Evolutionary conservation across 257 asterid genomes (phyloP), one percentile per base, ranked within the genome.

Genomic region (Mentha longifolia): DNA sequence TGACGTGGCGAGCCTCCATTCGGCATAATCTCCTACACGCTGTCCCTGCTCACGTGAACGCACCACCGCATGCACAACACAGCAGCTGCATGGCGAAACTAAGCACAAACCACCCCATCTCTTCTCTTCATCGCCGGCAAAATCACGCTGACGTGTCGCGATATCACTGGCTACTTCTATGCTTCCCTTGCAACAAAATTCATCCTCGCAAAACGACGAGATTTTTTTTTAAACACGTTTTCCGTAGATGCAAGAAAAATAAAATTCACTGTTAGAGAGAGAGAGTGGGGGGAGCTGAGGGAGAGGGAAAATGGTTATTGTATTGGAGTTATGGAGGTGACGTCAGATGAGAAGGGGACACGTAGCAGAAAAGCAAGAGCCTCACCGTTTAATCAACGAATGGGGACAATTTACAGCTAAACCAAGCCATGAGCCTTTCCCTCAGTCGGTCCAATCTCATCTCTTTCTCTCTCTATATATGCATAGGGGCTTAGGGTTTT

Each of bases 371-470:
- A 33, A 54, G n/a, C 30, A 73, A 69, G 81, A 70, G 52, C 65
- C 67, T 74, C 81, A 74, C 91, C 92, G 96, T 72, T 87, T 74
- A 17, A 55, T 71, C 71, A 45, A 80, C 92, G 88, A 87, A 90
- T 84, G 68, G 65, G 33, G 78, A 84, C 84, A 81, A 84, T 12
- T 12, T 63, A 76, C 81, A 68, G 57, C 65, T 57, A 63, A 46
- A 19, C 66, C 39, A 59, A 66, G 47, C 62, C 55, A 12, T 47
- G 47, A 16, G 17, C 59, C 65, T 61, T 61, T 51, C 14, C 22
- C 47, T 46, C 86, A 82, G 54, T 74, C 88, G 86, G 85, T 83
- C 82, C 80, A 78, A 78, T 79, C 66, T 12, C 41, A n/a, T 5
- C 11, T 28, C 16, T 60, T 13, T 65, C 25, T 63, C 41, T 61